A percentile compares a stretch with the other conserved stretches of the same genome.
These are phyloP conservation scores for Trichosanthes truncata DNA, from an alignment of 306 rosid species.

Conservation along the genomic window DNA sequence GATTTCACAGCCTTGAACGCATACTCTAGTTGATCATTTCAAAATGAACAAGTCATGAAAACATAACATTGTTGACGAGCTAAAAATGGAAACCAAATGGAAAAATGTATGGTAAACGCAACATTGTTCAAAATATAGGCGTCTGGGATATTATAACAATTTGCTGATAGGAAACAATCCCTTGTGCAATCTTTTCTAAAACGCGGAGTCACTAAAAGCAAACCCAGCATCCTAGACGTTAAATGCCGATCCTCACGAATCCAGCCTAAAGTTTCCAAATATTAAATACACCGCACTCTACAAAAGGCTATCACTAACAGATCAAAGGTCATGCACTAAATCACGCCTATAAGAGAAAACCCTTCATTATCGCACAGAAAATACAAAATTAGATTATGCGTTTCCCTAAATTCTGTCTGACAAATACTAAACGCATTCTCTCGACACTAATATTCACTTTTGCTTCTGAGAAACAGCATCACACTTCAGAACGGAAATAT, in stretches of 20 bases:
- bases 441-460: neutral
- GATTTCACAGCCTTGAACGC: constrained; percentile 99
- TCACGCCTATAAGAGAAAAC: neutral
- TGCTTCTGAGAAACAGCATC: neutral
- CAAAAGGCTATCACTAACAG: neutral
- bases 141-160: neutral
- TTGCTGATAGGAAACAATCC: neutral
- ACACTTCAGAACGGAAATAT: neutral
- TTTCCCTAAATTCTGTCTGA: neutral
- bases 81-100: neutral
- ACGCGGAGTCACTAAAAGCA: neutral
- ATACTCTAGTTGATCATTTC: constrained; percentile 52
- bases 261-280: neutral
- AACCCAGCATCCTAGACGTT: neutral
- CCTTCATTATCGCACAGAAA: neutral
- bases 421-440: neutral
- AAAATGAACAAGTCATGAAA: constrained; percentile 5
- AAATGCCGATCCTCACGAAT: neutral
- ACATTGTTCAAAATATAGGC: neutral
- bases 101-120: neutral
- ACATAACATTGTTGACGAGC: neutral
- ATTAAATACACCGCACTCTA: neutral
- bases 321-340: neutral
- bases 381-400: neutral
- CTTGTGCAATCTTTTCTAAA: neutral